Evolutionary conservation across 1,139 yeast genomes (phyloP).

Genomic region (Sugiyamaella japonica): DNA sequence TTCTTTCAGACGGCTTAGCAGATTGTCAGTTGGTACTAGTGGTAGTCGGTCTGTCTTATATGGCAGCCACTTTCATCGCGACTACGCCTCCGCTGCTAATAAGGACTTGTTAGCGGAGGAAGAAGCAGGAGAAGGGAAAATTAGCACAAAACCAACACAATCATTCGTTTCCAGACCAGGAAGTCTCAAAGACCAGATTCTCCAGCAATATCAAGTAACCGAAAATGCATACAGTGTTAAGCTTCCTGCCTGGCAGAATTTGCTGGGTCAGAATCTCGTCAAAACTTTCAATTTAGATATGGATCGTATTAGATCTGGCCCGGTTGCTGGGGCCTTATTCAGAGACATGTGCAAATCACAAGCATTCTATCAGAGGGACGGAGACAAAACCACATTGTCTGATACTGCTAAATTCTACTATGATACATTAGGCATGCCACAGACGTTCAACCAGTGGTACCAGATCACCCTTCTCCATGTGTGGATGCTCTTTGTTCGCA

Average conservation of each 20-base stretch:
- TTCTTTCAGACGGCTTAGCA: background rate
- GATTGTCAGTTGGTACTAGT: background rate
- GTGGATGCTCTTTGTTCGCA: slow-evolving; percentile 90
- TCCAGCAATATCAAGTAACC: slow-evolving; percentile 53
- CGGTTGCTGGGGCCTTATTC: slow-evolving; percentile 87
- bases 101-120: background rate
- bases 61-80: background rate
- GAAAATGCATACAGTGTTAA: slow-evolving; percentile 44
- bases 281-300: slow-evolving; percentile 73
- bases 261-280: slow-evolving; percentile 71
- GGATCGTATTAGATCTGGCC: slow-evolving; percentile 91
- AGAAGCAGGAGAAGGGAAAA: background rate
- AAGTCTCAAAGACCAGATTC: slow-evolving; percentile 27
- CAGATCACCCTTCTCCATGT: slow-evolving; percentile 87
- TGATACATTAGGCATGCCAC: slow-evolving; percentile 76
- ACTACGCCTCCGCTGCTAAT: background rate
- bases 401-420: slow-evolving; percentile 48
- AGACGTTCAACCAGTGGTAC: slow-evolving; percentile 91
- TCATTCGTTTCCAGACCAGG: slow-evolving; percentile 16
- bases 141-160: background rate
- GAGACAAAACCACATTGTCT: slow-evolving; percentile 26
- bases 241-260: slow-evolving; percentile 68
- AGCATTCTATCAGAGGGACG: slow-evolving; percentile 50
- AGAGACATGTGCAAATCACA: slow-evolving; percentile 82
- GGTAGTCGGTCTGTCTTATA: background rate